phyloP scores from a whole-genome alignment of 2,329 filamentous ascomycete species.

The Dothistroma septosporum region DNA sequence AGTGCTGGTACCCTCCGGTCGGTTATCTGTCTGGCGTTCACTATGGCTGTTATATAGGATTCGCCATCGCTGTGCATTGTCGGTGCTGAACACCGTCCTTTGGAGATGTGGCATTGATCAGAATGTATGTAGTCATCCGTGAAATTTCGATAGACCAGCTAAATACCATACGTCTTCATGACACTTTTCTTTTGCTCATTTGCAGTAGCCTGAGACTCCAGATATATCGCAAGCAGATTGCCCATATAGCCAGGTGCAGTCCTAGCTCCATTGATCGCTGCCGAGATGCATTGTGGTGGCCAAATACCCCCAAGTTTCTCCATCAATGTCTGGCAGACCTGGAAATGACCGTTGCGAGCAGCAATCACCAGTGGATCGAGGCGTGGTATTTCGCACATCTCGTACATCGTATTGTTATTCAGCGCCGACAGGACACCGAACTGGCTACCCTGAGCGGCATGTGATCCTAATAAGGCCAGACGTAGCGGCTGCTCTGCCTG shows the following conservation, averaged over 20 bases:
- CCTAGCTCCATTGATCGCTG: conserved; percentile 3
- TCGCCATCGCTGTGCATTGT: too few species aligned
- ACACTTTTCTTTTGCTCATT: conserved; percentile 5
- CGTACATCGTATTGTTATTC: conserved; percentile 2
- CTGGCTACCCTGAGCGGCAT: conserved; percentile 5
- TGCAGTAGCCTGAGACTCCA: conserved; percentile 3
- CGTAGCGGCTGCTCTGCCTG: conserved; percentile 1
- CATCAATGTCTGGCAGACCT: conserved; percentile 9
- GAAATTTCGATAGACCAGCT: background rate
- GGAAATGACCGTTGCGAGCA: conserved; percentile 7
- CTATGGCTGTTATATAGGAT: too few species aligned
- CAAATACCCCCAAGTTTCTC: conserved; percentile 4
- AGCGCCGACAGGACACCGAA: conserved; percentile 7
- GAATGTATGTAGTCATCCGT: too few species aligned
- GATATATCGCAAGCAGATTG: conserved; percentile 4
- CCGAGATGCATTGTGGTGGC: conserved; percentile 4
- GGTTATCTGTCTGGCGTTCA: too few species aligned
- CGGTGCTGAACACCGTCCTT: too few species aligned
- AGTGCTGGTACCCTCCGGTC: too few species aligned
- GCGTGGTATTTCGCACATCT: conserved; percentile 6
- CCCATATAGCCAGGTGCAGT: conserved; percentile 5
- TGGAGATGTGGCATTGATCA: too few species aligned
- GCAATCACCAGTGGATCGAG: conserved; percentile 4
- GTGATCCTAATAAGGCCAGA: conserved; percentile 1
- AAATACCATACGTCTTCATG: background rate